These are phyloP conservation scores for Podila epicladia DNA, from an alignment of 192 early-diverging fungal genomes.

Conservation along the genomic window DNA sequence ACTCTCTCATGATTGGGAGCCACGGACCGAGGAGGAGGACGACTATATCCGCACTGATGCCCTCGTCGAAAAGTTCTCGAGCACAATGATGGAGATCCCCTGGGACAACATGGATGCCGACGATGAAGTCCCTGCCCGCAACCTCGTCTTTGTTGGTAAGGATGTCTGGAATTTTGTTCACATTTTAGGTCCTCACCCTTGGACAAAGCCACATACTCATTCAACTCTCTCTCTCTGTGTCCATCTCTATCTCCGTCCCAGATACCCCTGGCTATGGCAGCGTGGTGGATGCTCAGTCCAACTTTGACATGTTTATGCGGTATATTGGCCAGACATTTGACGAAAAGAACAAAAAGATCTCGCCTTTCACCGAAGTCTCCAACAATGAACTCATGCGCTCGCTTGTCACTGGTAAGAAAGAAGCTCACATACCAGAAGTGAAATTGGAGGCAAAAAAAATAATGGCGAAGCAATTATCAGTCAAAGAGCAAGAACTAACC, in stretches of 20 bases:
- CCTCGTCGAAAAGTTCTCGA: constrained; percentile 41
- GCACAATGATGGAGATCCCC: constrained; percentile 53
- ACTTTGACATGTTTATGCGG: constrained; percentile 44
- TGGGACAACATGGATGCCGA: constrained; percentile 52
- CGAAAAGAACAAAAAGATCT: constrained; percentile 46
- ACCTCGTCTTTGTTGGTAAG: constrained; percentile 47
- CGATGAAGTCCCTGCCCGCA: constrained; percentile 45
- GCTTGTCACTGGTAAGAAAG: constrained; percentile 34
- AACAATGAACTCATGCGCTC: constrained; percentile 51
- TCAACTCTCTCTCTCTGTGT: background rate
- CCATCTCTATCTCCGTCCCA: background rate
- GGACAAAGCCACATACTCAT: background rate
- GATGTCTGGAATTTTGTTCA: background rate
- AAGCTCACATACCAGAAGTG: background rate
- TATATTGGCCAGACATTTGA: constrained; percentile 42
- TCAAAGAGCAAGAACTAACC: no score
- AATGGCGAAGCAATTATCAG: background rate
- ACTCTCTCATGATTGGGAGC: constrained; percentile 46
- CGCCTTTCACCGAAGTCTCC: constrained; percentile 45
- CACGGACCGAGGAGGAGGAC: constrained; percentile 8
- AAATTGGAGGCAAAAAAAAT: background rate
- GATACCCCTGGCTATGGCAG: constrained; percentile 49
- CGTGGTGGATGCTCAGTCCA: constrained; percentile 45
- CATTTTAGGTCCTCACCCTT: background rate
- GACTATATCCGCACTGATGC: constrained; percentile 26